These are phyloP conservation scores for Trapa incisa DNA, from an alignment of 345 rosid genomes.

Conservation along the genomic window DNA sequence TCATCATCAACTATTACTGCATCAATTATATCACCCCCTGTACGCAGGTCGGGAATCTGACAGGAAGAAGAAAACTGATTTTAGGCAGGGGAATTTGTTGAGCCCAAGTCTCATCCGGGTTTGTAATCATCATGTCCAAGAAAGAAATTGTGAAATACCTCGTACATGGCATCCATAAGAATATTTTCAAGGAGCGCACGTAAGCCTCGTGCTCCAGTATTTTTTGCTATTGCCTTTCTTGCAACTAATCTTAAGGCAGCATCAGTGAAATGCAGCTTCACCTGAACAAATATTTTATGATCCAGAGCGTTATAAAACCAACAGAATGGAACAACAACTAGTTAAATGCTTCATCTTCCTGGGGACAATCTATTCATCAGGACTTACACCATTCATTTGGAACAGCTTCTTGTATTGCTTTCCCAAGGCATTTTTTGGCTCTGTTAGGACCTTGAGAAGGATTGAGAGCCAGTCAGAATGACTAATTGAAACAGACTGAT, in stretches of 20 bases:
- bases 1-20: slow-evolving; percentile 85
- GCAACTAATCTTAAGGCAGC: slow-evolving; percentile 71
- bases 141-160: slow-evolving; percentile 32
- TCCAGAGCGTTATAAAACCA: background rate
- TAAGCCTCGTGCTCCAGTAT: slow-evolving; percentile 89
- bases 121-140: background rate
- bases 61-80: background rate
- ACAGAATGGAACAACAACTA: background rate
- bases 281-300: slow-evolving; percentile 28
- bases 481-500: background rate
- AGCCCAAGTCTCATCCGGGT: background rate
- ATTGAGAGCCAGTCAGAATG: background rate
- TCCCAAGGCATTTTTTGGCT: slow-evolving; percentile 92
- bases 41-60: slow-evolving; percentile 81
- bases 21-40: slow-evolving; percentile 59
- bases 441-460: slow-evolving; percentile 57
- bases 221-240: slow-evolving; percentile 70
- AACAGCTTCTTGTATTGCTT: slow-evolving; percentile 94
- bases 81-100: background rate
- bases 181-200: slow-evolving; percentile 75
- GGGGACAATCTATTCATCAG: background rate
- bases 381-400: slow-evolving; percentile 80
- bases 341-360: background rate
- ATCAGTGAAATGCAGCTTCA: slow-evolving; percentile 72
- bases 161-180: slow-evolving; percentile 97